Base-by-base conservation (phyloP, 495 filamentous ascomycete species). In the Tricharina praecox region DNA sequence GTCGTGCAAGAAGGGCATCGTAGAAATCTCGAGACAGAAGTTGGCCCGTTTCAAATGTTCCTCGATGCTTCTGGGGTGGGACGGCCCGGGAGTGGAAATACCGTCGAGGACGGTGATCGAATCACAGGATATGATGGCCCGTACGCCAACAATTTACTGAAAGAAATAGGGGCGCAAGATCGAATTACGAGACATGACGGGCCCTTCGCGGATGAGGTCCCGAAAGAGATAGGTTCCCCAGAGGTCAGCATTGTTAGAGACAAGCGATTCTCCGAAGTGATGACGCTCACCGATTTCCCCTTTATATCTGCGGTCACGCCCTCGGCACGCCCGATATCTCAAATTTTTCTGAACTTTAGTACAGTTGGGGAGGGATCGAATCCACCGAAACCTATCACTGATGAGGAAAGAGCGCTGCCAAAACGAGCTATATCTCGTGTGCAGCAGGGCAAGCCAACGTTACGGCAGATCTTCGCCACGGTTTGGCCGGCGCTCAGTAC, bases 1-100 rank as follows among this genome's bases (percentile, higher is more conserved):
- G 67, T 93, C 3, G 72, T 80, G 2, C 74, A 92, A 53, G 65
- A 79, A 50, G 90, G 88, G 0, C 53, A 64, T 24, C 54, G 62
- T n/a, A 58, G 54, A 26, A 59, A 67, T 3, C 45, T 77, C 1
- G 45, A 75, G 66, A 52, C 68, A 64, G 50, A 49, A 32, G 1
- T 34, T 19, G 50, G 55, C 7, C 47, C 44, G 0, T 59, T 59
- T 25, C 54, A 45, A 24, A 45, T 39, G 21, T 58, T 58, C 19
- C 23, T 58, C 21, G 44, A 23, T 33, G 49, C 53, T 10, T 54
- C 35, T 23, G 51, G 53, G 5, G 7, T 13, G 5, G 28, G 7
- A 5, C 28, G 28, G 28, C 28, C 28, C 13, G n/a, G n/a, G n/a
- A n/a, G n/a, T n/a, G n/a, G n/a, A n/a, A n/a, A n/a, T n/a, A n/a